A percentile compares a stretch with the other conserved stretches of the same genome.
Evolutionary conservation across 331 rosid genomes (phyloP).

Genomic region (Ulmus americana): DNA sequence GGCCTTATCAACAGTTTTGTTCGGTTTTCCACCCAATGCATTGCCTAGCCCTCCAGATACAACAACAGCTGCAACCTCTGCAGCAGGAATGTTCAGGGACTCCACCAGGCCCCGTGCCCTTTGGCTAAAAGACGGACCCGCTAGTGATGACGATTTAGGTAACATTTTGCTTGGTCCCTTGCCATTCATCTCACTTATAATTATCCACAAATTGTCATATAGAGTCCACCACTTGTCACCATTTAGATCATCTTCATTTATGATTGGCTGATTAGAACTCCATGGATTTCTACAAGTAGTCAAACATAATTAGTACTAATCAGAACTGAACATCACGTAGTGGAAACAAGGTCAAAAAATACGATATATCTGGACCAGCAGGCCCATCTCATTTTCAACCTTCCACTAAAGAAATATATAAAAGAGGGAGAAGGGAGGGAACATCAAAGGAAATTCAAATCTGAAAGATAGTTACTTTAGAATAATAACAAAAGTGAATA

Average conservation of each 20-base stretch:
- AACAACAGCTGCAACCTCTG: constrained; percentile 98
- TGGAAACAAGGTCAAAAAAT: not conserved
- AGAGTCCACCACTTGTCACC: constrained; percentile 86
- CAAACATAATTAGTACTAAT: constrained; percentile 25
- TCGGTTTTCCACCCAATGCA: constrained; percentile 82
- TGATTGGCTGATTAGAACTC: constrained; percentile 40
- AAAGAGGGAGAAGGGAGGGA: too few species aligned
- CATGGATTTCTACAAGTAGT: constrained; percentile 37
- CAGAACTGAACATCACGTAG: not conserved
- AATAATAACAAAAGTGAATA: too few species aligned
- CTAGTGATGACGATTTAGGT: constrained; percentile 55
- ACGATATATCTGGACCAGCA: not conserved
- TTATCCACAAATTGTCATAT: constrained; percentile 72
- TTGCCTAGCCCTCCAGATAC: constrained; percentile 91
- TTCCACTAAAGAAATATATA: not conserved
- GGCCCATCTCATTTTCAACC: not conserved
- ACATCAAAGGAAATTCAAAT: too few species aligned
- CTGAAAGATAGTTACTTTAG: too few species aligned
- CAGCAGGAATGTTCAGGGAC: constrained; percentile 96
- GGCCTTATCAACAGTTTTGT: constrained; percentile 78
- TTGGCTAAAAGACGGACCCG: constrained; percentile 81
- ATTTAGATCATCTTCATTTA: constrained; percentile 39
- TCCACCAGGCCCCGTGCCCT: constrained; percentile 98
- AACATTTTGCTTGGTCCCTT: constrained; percentile 64
- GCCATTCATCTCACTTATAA: constrained; percentile 69